Evolutionary conservation across 2,329 filamentous ascomycete genomes (phyloP).

Genomic region (Nemania abortiva): DNA sequence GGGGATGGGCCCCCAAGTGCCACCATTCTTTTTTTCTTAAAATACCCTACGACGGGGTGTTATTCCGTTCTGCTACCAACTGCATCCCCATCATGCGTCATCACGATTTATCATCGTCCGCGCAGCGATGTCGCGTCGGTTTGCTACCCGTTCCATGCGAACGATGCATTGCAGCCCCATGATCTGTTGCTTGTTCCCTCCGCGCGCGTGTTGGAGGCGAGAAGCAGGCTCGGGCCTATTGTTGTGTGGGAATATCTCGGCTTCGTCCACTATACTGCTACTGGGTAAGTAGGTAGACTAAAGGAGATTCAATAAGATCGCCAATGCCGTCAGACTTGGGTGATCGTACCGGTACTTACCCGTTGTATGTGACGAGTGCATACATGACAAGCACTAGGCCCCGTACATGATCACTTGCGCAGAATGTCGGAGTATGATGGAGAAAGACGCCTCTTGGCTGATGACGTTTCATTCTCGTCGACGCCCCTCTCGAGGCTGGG

Average conservation of each 20-base stretch:
- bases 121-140: constrained; percentile 27
- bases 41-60: constrained; percentile 35
- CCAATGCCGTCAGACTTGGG: constrained; percentile 2
- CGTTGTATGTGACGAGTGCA: constrained; percentile 8
- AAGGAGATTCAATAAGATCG: constrained; percentile 22
- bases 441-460: constrained; percentile 20
- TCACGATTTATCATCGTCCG: constrained; percentile 34
- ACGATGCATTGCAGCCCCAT: constrained; percentile 24
- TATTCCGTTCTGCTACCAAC: constrained; percentile 30
- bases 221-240: constrained; percentile 23
- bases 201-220: constrained; percentile 23
- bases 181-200: not conserved
- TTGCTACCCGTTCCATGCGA: constrained; percentile 30
- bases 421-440: constrained; percentile 1
- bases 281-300: too few species aligned
- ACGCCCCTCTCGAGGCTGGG: constrained; percentile 6
- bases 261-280: constrained; percentile 11
- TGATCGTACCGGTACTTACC: constrained; percentile 26
- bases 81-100: constrained; percentile 31
- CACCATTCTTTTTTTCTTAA: constrained; percentile 31
- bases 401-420: constrained; percentile 11
- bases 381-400: constrained; percentile 15
- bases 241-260: not conserved
- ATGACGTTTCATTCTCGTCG: constrained; percentile 11
- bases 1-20: constrained; percentile 26